phyloP scores from a whole-genome alignment of 176 grass and related monocot species.

The Rhynchospora tenuis region DNA sequence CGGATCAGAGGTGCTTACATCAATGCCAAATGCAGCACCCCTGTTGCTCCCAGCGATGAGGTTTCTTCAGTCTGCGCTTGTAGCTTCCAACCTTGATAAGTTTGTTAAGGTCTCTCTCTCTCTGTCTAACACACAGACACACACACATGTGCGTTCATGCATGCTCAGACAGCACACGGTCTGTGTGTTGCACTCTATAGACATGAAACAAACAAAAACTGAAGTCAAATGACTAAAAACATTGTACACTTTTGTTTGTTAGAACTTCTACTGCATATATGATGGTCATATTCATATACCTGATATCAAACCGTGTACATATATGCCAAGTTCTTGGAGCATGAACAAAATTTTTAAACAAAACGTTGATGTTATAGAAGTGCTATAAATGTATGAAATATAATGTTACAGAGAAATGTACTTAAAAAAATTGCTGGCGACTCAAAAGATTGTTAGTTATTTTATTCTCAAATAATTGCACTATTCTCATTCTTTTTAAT shows the following conservation, averaged over 20 bases:
- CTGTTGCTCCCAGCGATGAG: conserved; percentile 68
- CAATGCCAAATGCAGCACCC: conserved; percentile 62
- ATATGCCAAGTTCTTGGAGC: not conserved
- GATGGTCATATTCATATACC: not conserved
- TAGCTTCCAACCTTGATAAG: conserved; percentile 76
- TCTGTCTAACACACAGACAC: too few relatives aligned
- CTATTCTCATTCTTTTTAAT: too few relatives aligned
- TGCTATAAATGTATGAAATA: too few relatives aligned
- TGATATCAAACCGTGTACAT: not conserved
- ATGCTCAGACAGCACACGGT: too few relatives aligned
- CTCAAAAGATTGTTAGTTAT: too few relatives aligned
- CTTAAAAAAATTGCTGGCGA: too few relatives aligned
- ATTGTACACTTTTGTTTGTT: not conserved
- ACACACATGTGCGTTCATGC: too few relatives aligned
- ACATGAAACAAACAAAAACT: not conserved
- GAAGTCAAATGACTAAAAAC: not conserved
- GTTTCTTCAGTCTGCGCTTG: conserved; percentile 87
- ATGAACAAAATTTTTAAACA: too few relatives aligned
- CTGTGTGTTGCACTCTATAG: not conserved
- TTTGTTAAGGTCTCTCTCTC: conserved; percentile 54
- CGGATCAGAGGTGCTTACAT: conserved; percentile 78
- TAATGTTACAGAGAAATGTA: too few relatives aligned
- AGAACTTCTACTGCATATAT: not conserved
- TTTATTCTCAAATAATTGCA: too few relatives aligned
- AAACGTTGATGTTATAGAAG: not conserved